Evolutionary conservation across 2,329 filamentous ascomycete species (phyloP), one percentile per base, ranked within the genome.

Genomic region (Acephala macrosclerotiorum): DNA sequence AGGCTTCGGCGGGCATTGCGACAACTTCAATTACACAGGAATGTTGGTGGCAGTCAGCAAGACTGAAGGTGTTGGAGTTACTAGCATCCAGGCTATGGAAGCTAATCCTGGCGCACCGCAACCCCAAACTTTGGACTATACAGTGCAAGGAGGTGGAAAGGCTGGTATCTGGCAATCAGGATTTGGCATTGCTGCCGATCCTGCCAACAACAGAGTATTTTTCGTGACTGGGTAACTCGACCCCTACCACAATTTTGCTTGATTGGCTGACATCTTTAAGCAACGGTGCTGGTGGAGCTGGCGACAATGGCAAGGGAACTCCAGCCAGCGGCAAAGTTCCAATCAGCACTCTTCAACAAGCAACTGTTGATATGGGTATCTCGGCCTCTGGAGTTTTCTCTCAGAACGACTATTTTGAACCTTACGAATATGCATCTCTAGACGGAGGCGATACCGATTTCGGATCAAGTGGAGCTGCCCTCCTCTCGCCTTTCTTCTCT

Each of bases 21-120:
- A 66, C 45, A 38, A 64, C 9, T 68, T 61, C 33, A 71, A 71
- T 49, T 71, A 65, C 29, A 71, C 69, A 9, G 69, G 69, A 35
- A 60, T 64, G 57, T 33, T 64, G 16, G 58, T 64, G 3, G 36
- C 62, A 25, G 58, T 65, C 20, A 61, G 62, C 40, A 64, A 60
- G 36, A 57, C 29, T 22, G 20, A 20, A 14, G 61, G 38, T 18
- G 57, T 47, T 14, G 38, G 40, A 22, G 59, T 61, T 9, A 55
- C 59, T 18, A 40, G 9, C 18, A 61, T 61, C 8, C 36, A 55
- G 20, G 45, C 59, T 12, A 61, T 56, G 45, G 36, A 36, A 36
- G 55, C 35, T 18, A 12, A 5, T 20, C 42, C 42, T 0, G 47
- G 38, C 7, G 49, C 60, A 5, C 51, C 60, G 4, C 8, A 5